phyloP scores from a whole-genome alignment of 2,329 filamentous ascomycete species.

The Zymoseptoria tritici region DNA sequence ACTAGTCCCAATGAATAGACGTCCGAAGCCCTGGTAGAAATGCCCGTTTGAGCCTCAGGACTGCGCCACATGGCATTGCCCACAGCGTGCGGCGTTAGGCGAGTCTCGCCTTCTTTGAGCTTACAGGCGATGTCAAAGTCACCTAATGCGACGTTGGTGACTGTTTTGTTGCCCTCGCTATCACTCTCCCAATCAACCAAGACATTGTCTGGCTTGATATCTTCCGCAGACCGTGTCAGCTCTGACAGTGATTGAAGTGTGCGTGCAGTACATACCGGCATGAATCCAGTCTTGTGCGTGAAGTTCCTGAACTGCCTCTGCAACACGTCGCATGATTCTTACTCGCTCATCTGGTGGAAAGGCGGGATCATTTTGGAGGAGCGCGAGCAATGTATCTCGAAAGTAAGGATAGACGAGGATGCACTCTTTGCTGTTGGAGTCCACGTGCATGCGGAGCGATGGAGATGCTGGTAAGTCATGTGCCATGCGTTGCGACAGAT shows the following conservation, averaged over 20 bases:
- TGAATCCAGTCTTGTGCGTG: constrained; percentile 33
- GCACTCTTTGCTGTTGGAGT: constrained; percentile 30
- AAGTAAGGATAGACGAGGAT: constrained; percentile 34
- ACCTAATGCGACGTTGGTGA: constrained; percentile 30
- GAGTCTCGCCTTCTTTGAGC: constrained; percentile 22
- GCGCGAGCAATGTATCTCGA: constrained; percentile 27
- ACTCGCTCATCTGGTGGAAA: constrained; percentile 27
- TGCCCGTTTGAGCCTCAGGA: constrained; percentile 33
- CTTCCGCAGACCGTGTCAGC: constrained; percentile 22
- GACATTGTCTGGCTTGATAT: constrained; percentile 37
- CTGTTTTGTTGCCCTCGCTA: constrained; percentile 26
- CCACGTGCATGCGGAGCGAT: constrained; percentile 33
- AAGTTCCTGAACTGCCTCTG: constrained; percentile 32
- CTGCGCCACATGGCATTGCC: constrained; percentile 37
- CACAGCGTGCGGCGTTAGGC: constrained; percentile 25
- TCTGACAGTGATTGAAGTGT: neutral
- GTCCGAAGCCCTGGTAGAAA: constrained; percentile 31
- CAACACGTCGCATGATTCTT: constrained; percentile 29
- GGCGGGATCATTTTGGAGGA: constrained; percentile 29
- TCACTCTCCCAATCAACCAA: constrained; percentile 32
- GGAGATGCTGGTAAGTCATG: constrained; percentile 27
- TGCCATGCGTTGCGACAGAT: constrained; percentile 29
- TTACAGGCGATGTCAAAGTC: constrained; percentile 34
- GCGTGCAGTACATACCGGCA: constrained; percentile 28
- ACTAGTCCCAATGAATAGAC: constrained; percentile 35